Evolutionary conservation across 305 asterid species (phyloP), one percentile per base, ranked within the genome.

Genomic region (Fraxinus xanthoxyloides): DNA sequence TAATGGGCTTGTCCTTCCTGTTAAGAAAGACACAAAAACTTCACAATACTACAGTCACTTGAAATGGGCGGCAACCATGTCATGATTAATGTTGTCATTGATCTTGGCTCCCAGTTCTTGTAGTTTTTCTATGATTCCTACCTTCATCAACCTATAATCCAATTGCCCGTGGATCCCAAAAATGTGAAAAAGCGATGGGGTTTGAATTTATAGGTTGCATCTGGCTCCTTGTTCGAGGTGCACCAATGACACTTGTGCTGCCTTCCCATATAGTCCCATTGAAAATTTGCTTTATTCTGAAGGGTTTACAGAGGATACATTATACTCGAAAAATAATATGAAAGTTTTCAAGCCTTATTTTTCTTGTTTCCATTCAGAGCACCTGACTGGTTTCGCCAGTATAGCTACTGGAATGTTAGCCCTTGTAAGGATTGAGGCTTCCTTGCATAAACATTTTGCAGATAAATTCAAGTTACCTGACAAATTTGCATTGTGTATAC

Each of bases 81-180:
- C 83, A 17, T 84, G 65, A 75, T 88, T 28, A 85, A 28, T 70
- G 40, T 87, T 4, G 87, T 77, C 69, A 30, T 86, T 75, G 86
- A 86, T 83, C 88, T 88, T 34, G 88, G 88, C 17, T 75, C 86
- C 30, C 86, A 61, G 12, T 56, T 67, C 82, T 76, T 82, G 26
- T 88, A 90, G 90, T 83, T 88, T 70, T 4, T 81, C 28, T 88
- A 90, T 81, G 63, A 85, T 43, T 40, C 81, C 80, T 89, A 85
- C 82, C 34, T 5, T 89, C 91, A 6, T 15, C 4, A n/a, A 77
- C 90, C 2, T 89, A 89, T 69, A 78, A 85, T 7, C 87, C 90
- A 1, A 77, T 87, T 70, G 67, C 83, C 5, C 87, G 91, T 65
- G 84, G 40, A 74, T 77, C 87, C 5, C 1, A 79, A 31, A 79